These are phyloP conservation scores for Agrocybe praecox DNA, from an alignment of 768 basidiomycete genomes.

Conservation along the genomic window DNA sequence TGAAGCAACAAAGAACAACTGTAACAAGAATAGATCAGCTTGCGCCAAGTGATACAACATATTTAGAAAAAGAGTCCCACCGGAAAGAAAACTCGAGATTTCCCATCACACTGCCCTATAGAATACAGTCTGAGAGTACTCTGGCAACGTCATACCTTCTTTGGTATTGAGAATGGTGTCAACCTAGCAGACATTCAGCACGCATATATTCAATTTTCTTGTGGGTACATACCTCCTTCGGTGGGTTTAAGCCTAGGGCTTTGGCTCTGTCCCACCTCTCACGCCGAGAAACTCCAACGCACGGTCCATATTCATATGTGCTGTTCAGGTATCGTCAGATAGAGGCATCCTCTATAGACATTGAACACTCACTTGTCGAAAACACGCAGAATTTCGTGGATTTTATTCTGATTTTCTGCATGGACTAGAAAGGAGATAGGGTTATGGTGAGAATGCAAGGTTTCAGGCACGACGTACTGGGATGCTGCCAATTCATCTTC, in stretches of 20 bases:
- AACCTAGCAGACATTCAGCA: conserved; percentile 49
- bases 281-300: conserved; percentile 73
- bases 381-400: conserved; percentile 75
- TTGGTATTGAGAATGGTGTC: conserved; percentile 74
- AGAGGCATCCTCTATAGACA: background rate
- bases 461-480: conserved; percentile 52
- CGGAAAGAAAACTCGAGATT: background rate
- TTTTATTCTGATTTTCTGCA: conserved; percentile 55
- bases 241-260: conserved; percentile 78
- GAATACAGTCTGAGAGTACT: conserved; percentile 68
- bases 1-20: background rate
- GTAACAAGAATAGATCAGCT: background rate
- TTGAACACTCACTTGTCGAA: conserved; percentile 69
- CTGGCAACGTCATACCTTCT: conserved; percentile 55
- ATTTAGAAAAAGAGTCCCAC: background rate
- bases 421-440: conserved; percentile 54
- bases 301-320: conserved; percentile 81
- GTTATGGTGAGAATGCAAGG: background rate
- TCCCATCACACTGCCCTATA: conserved; percentile 39
- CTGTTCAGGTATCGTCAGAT: conserved; percentile 34
- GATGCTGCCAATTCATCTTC: conserved; percentile 56
- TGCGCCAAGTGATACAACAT: too few species aligned
- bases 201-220: background rate
- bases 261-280: conserved; percentile 89
- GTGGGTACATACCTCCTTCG: conserved; percentile 12